These are phyloP conservation scores for Selaginella moellendorffii DNA, from an alignment of 75 land plant genomes.

Conservation along the genomic window DNA sequence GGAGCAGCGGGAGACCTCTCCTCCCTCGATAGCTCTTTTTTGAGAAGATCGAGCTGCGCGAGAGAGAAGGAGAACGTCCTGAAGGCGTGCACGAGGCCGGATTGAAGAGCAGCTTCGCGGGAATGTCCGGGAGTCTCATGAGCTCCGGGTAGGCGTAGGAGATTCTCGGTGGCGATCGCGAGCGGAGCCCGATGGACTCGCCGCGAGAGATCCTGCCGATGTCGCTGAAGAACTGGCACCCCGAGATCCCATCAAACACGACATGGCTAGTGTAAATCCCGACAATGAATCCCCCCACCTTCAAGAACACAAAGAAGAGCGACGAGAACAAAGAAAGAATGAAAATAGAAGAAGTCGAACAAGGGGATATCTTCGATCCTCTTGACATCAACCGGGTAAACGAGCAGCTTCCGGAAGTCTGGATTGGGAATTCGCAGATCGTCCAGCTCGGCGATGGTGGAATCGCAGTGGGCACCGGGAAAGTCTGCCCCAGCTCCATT, in stretches of 20 bases:
- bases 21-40: no score
- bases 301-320: no score
- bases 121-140: slow-evolving; percentile 11
- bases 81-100: no score
- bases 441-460: slow-evolving; percentile 32
- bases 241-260: slow-evolving; percentile 41
- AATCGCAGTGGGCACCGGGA: slow-evolving; percentile 22
- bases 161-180: slow-evolving; percentile 21
- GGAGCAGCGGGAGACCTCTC: no score
- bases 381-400: not conserved
- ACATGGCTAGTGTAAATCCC: slow-evolving; percentile 45
- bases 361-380: not conserved
- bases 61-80: no score
- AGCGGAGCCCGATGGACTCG: slow-evolving; percentile 2
- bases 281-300: slow-evolving; percentile 42
- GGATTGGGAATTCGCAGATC: slow-evolving; percentile 40
- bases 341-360: not conserved
- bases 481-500: slow-evolving; percentile 43
- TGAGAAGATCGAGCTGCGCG: no score
- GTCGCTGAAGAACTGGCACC: slow-evolving; percentile 27
- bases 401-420: slow-evolving; percentile 22
- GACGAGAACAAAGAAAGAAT: not conserved
- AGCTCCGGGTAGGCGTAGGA: slow-evolving; percentile 21
- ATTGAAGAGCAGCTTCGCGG: slow-evolving; percentile 2
- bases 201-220: slow-evolving; percentile 23